Evolutionary conservation across 345 rosid genomes (phyloP), one percentile per base, ranked within the genome.

Genomic region (Nephelium lappaceum): DNA sequence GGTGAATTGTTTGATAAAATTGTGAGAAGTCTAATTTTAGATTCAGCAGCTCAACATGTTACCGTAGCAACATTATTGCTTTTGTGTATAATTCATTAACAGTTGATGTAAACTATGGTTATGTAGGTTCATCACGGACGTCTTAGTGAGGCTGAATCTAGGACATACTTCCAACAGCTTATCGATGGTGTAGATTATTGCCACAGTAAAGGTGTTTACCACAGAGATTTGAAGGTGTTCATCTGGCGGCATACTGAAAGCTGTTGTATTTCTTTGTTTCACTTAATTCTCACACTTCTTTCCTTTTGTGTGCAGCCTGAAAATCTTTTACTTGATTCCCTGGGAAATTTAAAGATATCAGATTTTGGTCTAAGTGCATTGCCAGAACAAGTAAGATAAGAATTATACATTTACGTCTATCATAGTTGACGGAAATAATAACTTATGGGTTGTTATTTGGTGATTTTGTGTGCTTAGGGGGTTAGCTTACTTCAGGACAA

Each of bases 1-100:
- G 97, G 99, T 72, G 98, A 96, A 86, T 80, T 96, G 89, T 96
- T 96, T 64, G 99, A 96, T 88, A 94, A 93, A 86, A 94, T 93
- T 38, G 98, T 94, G 83, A 93, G 98, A 86, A 71, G 76, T 77
- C 81, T 78, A 27, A 77, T 74, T 65, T 74, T 58, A 27, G 25
- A 10, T 63, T 58, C 53, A 70, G 47, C 60, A 14, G 57, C 75
- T 78, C 55, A 49, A 61, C 68, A 55, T 45, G 57, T 79, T 47
- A 10, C 18, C 8, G 53, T 57, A 75, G 42, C 69, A 38, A 42
- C 58, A 24, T 78, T 16, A 2, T 58, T 47, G 65, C 70, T 38
- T 42, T 61, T 11, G 25, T 57, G 57, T 16, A 10, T 5, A 27
- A 27, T 75, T 71, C 31, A n/a, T 51, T 57, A 21, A 49, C 36